Conservation (phyloP, 805 yeast genomes). For the Wickerhamomyces queroliae region DNA sequence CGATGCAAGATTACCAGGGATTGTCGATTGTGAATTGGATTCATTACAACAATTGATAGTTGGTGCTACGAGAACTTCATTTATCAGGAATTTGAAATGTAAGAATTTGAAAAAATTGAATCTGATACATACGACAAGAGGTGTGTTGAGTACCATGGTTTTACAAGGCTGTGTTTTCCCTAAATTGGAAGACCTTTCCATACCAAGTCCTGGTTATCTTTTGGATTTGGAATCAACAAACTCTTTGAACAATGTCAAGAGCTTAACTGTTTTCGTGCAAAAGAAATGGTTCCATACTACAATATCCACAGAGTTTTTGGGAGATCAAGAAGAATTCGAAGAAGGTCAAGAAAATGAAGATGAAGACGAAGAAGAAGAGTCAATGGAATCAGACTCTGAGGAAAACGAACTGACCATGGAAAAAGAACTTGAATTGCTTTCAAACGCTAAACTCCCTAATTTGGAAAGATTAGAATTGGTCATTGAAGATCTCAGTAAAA, state of each 20-base stretch:
- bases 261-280: background rate
- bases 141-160: background rate
- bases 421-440: background rate
- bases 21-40: background rate
- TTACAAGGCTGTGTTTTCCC: background rate
- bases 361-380: background rate
- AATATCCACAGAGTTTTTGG: background rate
- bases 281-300: background rate
- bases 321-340: background rate
- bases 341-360: too few species aligned
- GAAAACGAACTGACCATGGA: background rate
- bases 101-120: background rate
- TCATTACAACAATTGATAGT: background rate
- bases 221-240: background rate
- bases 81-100: background rate
- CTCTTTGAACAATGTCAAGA: background rate
- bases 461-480: background rate
- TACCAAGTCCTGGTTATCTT: background rate
- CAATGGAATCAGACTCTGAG: background rate
- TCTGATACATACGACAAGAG: background rate
- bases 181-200: background rate
- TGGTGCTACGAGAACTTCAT: background rate
- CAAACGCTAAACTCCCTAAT: background rate
- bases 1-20: background rate
- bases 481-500: background rate